Conservation (phyloP, 1,284 basidiomycete genomes). For the Rhodotorula mucilaginosa region DNA sequence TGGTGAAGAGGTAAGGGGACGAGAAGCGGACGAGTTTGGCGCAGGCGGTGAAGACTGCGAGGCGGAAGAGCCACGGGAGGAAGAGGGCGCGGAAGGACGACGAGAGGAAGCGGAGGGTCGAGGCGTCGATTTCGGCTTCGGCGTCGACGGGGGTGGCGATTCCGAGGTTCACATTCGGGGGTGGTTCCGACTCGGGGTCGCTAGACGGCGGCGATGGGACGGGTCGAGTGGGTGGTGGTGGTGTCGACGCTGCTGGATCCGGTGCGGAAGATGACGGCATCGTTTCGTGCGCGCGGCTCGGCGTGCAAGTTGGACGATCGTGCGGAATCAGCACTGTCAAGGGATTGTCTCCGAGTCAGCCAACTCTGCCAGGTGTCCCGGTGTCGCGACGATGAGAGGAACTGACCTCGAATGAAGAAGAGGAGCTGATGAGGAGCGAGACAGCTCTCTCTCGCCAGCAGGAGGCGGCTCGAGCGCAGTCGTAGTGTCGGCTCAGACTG, state of each 20-base stretch:
- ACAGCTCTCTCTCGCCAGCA: no score
- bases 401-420: no score
- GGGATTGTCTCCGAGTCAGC: no score
- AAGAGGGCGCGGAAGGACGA: conserved; percentile 11
- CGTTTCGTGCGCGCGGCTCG: no score
- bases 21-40: conserved; percentile 15
- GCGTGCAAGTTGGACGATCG: no score
- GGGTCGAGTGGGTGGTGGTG: neutral
- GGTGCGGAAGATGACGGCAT: neutral
- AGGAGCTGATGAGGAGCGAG: no score
- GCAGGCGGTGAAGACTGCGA: conserved; percentile 11
- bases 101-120: conserved; percentile 19
- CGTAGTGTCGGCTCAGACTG: no score
- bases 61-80: conserved; percentile 19
- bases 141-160: conserved; percentile 7
- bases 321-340: no score
- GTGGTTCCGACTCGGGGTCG: neutral
- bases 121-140: conserved; percentile 17
- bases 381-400: no score
- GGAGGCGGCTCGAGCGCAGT: no score
- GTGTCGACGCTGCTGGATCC: neutral
- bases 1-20: conserved; percentile 9
- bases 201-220: no score
- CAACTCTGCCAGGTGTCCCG: no score
- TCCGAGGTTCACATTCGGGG: neutral